Evolutionary conservation across 2,329 filamentous ascomycete genomes (phyloP), one percentile per base, ranked within the genome.

Genomic region (Apiospora rasikravindrae): DNA sequence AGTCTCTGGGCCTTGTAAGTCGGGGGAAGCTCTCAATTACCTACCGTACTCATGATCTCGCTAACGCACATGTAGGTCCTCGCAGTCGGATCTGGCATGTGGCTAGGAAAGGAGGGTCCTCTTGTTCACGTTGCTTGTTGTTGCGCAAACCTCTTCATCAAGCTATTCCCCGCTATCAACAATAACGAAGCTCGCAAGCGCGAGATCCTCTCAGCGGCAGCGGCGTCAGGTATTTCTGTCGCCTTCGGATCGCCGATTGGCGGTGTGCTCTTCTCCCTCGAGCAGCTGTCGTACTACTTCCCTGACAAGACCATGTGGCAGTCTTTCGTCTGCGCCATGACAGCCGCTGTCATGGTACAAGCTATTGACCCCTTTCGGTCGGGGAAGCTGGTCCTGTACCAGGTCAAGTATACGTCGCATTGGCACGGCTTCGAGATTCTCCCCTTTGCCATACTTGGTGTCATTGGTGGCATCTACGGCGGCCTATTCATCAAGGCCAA

Each of bases 251-350:
- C 95, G 7, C 95, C 95, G 11, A 97, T 98, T 71, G 96, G 96
- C 14, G 96, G 96, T 67, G 96, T 98, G 29, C 85, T 98, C 26
- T 98, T 98, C 85, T 97, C 94, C 82, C 89, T 98, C n/a, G 96
- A 98, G 89, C 94, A 97, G 88, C 86, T 98, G 2, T 97, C 95
- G 0, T 98, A 98, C 81, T 98, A 98, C 82, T 98, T 98, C 77
- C 96, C 96, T 0, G 96, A 98, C 83, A 98, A 98, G 83, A 98
- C 96, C 13, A 98, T 99, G 96, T 99, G 96, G 96, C 96, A 98
- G 81, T 98, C 95, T 78, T 99, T 99, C 79, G 96, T 99, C 53
- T 98, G 96, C 78, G 96, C 96, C 80, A 98, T 98, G 95, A 94
- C 97, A n/a, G 96, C 95, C 22, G 96, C 96, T 24, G 94, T 98